Evolutionary conservation across 371 early-diverging fungal genomes (phyloP).

Genomic region (Saksenaea oblongispora): DNA sequence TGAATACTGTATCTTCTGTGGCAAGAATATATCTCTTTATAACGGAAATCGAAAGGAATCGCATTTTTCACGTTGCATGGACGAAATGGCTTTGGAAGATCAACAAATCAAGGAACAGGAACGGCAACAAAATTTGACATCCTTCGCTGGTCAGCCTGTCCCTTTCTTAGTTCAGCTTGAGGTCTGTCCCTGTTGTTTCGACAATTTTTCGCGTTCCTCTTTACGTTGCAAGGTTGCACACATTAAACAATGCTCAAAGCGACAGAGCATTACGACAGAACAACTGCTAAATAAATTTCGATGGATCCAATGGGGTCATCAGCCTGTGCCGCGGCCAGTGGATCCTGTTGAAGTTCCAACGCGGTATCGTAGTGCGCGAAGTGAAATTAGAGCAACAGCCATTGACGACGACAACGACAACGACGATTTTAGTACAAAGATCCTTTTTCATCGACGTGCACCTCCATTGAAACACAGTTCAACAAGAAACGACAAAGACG

Average conservation of each 20-base stretch:
- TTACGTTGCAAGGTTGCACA: conserved; percentile 22
- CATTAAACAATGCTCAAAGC: conserved; percentile 27
- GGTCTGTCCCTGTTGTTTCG: conserved; percentile 34
- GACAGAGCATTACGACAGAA: conserved; percentile 10
- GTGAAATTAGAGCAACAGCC: background rate
- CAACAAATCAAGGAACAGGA: conserved; percentile 9
- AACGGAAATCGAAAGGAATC: conserved; percentile 14
- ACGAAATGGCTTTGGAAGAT: conserved; percentile 15
- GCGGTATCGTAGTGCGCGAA: background rate
- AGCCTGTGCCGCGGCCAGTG: background rate
- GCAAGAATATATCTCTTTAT: conserved; percentile 21
- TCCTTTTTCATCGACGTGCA: conserved; percentile 6
- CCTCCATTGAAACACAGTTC: background rate
- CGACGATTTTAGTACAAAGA: conserved; percentile 12
- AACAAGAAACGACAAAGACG: conserved; percentile 13
- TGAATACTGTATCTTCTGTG: conserved; percentile 35
- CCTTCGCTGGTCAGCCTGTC: conserved; percentile 23
- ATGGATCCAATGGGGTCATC: conserved; percentile 42
- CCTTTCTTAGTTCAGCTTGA: conserved; percentile 21
- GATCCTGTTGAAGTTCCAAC: background rate
- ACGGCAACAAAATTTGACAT: background rate
- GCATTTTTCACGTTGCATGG: conserved; percentile 37
- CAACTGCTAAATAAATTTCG: conserved; percentile 23
- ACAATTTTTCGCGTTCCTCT: conserved; percentile 9
- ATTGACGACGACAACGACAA: conserved; percentile 5